Base-by-base conservation (phyloP, 257 asterid species). In the Ligustrum vulgare region DNA sequence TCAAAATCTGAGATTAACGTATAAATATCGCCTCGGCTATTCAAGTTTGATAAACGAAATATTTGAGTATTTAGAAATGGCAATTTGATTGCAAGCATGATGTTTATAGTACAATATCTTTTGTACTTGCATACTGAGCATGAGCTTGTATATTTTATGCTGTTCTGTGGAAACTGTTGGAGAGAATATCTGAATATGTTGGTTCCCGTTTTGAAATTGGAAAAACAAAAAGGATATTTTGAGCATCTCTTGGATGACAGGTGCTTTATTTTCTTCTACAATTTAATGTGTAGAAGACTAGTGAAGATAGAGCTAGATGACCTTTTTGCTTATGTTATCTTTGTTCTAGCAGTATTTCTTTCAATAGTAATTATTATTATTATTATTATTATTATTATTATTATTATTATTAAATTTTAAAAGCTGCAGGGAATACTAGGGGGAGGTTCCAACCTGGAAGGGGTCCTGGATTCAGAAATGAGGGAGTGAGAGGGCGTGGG, bases 401-500 rank as follows among this genome's bases (percentile, higher is more conserved):
- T n/a, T n/a, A n/a, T n/a, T n/a, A n/a, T n/a, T n/a, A n/a, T n/a
- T n/a, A n/a, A n/a, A n/a, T n/a, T n/a, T 72, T 35, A 15, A 47
- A 67, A 54, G 65, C 73, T 1, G n/a, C 82, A 86, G 90, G 86
- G 70, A 79, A 74, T 67, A 83, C 67, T 60, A 79, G 83, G 79
- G 85, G 80, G 69, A 84, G 90, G 77, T 88, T 79, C 45, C 90
- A 73, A 64, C 32, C 86, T n/a, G 90, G 85, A 77, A 84, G 93
- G 77, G 93, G 90, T 20, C 54, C 84, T 22, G 93, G 86, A 58
- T 84, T 83, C 85, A 84, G 91, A 81, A 80, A 58, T 3, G 91
- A 83, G 15, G 88, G 87, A 74, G 79, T 58, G 35, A 89, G 97
- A 78, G 98, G 96, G 4, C 95, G 98, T 18, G 97, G 95, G 20